phyloP scores from a whole-genome alignment of 371 early-diverging fungal species.

The Haplosporangium sp. region DNA sequence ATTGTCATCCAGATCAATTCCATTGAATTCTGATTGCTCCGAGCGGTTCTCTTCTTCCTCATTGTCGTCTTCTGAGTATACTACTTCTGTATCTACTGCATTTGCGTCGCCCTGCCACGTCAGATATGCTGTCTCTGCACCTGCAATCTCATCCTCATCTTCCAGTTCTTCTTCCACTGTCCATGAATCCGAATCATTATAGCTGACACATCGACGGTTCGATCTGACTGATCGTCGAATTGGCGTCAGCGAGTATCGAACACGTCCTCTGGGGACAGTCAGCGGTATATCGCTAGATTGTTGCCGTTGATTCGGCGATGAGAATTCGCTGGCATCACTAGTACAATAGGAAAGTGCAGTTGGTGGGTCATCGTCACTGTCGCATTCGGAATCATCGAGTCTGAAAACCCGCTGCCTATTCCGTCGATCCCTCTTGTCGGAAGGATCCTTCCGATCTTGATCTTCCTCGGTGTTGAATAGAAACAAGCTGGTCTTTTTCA shows the following conservation, averaged over 20 bases:
- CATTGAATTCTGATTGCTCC: too few species aligned
- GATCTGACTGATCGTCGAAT: slow-evolving; percentile 6
- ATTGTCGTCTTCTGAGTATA: too few species aligned
- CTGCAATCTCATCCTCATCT: background rate
- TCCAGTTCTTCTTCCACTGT: background rate
- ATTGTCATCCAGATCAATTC: too few species aligned
- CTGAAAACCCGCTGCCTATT: too few species aligned
- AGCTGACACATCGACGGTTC: background rate
- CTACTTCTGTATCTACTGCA: too few species aligned
- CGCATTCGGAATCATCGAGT: background rate
- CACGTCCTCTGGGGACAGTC: background rate
- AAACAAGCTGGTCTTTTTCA: background rate
- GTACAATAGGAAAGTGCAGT: background rate
- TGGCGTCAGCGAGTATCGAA: slow-evolving; percentile 29
- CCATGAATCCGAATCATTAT: background rate
- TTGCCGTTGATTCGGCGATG: background rate
- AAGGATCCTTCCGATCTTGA: too few species aligned
- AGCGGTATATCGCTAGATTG: background rate
- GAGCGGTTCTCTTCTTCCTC: too few species aligned
- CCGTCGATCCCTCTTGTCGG: too few species aligned
- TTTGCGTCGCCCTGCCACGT: too few species aligned
- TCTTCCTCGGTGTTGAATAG: background rate
- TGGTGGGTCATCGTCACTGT: background rate
- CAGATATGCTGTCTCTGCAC: too few species aligned
- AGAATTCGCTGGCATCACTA: too few species aligned